Base-by-base conservation (phyloP, 257 asterid genomes). In the Echites panduratus region DNA sequence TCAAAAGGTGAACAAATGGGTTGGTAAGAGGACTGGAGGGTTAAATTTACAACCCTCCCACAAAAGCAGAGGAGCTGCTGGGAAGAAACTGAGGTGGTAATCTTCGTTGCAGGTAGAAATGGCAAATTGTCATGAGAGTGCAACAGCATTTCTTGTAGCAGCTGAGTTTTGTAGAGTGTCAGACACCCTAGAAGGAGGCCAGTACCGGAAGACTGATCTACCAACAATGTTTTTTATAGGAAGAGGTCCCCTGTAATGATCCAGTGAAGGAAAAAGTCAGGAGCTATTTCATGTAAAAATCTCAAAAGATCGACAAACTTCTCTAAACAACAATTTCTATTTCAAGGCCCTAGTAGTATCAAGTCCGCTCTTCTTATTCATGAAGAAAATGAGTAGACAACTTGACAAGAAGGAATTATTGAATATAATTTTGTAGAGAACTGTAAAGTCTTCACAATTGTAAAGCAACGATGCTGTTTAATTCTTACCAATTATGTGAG, bases 401-500 rank as follows among this genome's bases (percentile, higher is more conserved):
- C n/a, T n/a, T 32, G 38, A 32, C 38, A 32, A 32, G 38, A 32
- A 1, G 38, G 38, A 32, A 32, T 32, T 32, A 32, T 40, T n/a
- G 12, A 0, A n/a, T 54, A 4, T 2, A 26, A 52, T 19, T 7
- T 38, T 24, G 44, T 27, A 27, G 38, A 4, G 17, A 29, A 35
- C 29, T 14, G 35, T 41, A 0, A 32, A 62, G 7, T 14, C 67
- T 20, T 32, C 54, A 73, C 4, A 10, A 68, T n/a, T 13, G 9
- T 35, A 66, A 67, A 50, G 54, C 41, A 50, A 69, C 14, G 50
- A 14, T 52, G 61, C 63, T 63, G 63, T 54, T 24, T 22, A 57
- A 35, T 17, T 66, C 70, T 77, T 81, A 93, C 98, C 99, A 94
- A 80, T 87, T 78, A 81, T 87, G 99, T 38, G 99, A 94, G 84